A percentile compares a stretch with the other conserved stretches of the same genome.
These are phyloP conservation scores for Emergomyces pasteurianus DNA, from an alignment of 2,329 filamentous ascomycete genomes.

Conservation along the genomic window DNA sequence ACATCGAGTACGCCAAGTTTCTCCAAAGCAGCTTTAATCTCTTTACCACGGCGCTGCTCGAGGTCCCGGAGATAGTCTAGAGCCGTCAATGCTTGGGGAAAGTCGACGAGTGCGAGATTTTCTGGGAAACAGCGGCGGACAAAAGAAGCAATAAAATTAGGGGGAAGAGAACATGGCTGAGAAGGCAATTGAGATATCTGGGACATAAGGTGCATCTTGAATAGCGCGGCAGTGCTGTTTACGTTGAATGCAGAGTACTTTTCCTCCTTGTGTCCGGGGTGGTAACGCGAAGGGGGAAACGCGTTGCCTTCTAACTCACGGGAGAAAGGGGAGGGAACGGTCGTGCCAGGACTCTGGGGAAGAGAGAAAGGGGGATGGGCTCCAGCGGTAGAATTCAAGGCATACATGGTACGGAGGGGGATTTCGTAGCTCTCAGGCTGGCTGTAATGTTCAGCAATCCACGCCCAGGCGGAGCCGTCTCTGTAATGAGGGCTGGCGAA, in stretches of 20 bases:
- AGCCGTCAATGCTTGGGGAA: constrained; percentile 52
- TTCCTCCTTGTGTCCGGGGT: constrained; percentile 16
- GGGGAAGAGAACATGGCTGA: constrained; percentile 50
- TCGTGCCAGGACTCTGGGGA: constrained; percentile 11
- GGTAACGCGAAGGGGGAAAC: constrained; percentile 15
- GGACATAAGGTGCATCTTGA: constrained; percentile 30
- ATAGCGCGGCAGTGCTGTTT: constrained; percentile 28
- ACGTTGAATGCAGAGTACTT: constrained; percentile 12
- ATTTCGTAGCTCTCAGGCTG: constrained; percentile 54
- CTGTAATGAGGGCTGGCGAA: background rate
- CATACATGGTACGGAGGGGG: constrained; percentile 56
- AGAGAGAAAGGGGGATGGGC: constrained; percentile 21
- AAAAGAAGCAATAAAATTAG: constrained; percentile 51
- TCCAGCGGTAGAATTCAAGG: constrained; percentile 48
- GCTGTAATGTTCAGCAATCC: constrained; percentile 49
- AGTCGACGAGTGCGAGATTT: constrained; percentile 48
- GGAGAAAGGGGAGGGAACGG: constrained; percentile 24
- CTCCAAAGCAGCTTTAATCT: constrained; percentile 43
- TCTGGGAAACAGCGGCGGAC: constrained; percentile 47
- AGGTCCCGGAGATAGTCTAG: constrained; percentile 56
- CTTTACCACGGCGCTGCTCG: constrained; percentile 47
- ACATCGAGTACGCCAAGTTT: constrained; percentile 42
- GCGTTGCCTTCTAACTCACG: constrained; percentile 26
- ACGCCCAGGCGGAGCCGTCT: constrained; percentile 34
- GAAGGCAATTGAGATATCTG: constrained; percentile 48